Conservation (phyloP, 495 filamentous ascomycete genomes). For the Cercophora sp. region DNA sequence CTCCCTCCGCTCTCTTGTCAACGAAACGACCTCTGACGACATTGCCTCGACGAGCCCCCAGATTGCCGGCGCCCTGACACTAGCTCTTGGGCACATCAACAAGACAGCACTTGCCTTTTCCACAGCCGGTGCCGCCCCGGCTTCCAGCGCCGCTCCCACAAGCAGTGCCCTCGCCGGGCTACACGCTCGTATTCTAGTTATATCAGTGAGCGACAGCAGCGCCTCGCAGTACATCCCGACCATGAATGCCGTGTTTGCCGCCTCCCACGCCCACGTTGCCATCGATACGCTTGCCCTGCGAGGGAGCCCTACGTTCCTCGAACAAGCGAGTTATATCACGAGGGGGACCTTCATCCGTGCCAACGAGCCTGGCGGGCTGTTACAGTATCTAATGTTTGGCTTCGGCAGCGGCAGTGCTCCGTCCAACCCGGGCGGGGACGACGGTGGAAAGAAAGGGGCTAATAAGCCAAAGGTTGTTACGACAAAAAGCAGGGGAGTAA, state of each 20-base stretch:
- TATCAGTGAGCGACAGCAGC: conserved; percentile 77
- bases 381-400: conserved; percentile 95
- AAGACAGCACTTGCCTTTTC: conserved; percentile 44
- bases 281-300: conserved; percentile 86
- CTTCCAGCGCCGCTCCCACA: conserved; percentile 25
- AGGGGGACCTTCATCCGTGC: conserved; percentile 82
- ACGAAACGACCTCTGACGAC: conserved; percentile 55
- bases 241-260: conserved; percentile 97
- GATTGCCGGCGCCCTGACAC: conserved; percentile 85
- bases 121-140: conserved; percentile 20
- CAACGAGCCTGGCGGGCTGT: conserved; percentile 54
- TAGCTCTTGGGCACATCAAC: conserved; percentile 86
- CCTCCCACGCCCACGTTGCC: conserved; percentile 76
- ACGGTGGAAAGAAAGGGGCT: not conserved
- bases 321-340: conserved; percentile 90
- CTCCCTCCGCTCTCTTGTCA: conserved; percentile 66
- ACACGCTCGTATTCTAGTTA: conserved; percentile 77
- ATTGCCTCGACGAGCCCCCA: conserved; percentile 63
- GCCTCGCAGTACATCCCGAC: conserved; percentile 92
- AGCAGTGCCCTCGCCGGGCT: conserved; percentile 43
- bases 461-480: too few relatives aligned
- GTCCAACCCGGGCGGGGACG: not conserved
- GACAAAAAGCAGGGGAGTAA: conserved; percentile 18
- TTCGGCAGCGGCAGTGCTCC: conserved; percentile 52
- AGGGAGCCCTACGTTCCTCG: conserved; percentile 79